Percentiles rank a stretch among this genome's conserved stretches.
phyloP scores from a whole-genome alignment of 495 filamentous ascomycete species.

The Penicillium tannophilum region DNA sequence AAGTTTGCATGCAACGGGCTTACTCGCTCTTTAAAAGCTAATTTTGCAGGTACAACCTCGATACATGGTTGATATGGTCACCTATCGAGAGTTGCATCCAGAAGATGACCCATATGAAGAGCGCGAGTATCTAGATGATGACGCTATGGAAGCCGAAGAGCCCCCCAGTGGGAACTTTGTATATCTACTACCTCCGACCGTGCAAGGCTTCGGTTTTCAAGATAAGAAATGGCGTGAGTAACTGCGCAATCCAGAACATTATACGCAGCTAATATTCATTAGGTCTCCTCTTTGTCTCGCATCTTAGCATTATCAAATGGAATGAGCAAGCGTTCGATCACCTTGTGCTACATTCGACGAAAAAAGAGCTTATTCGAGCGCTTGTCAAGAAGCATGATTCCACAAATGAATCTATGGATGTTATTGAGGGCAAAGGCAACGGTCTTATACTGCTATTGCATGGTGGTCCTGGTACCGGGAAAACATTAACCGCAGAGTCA shows the following conservation, averaged over 20 bases:
- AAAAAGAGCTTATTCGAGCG: conserved; percentile 56
- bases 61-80: conserved; percentile 5
- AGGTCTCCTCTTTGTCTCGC: not conserved
- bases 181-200: not conserved
- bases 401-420: too few species aligned
- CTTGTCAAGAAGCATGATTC: too few species aligned
- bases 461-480: too few species aligned
- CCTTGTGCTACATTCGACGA: too few species aligned
- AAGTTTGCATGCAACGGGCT: not conserved
- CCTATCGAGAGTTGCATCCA: not conserved
- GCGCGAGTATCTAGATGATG: conserved; percentile 1
- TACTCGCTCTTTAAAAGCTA: too few species aligned
- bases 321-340: too few species aligned
- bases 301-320: too few species aligned
- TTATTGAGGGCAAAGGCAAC: too few species aligned
- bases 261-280: not conserved
- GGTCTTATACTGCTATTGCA: too few species aligned
- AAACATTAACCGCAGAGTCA: too few species aligned
- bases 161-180: not conserved
- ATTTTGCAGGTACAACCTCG: not conserved
- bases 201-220: not conserved
- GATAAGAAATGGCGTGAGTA: conserved; percentile 5
- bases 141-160: not conserved
- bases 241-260: too few species aligned
- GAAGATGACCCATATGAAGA: not conserved